Base-by-base conservation (phyloP, 495 filamentous ascomycete genomes). In the Corynascus novoguineensis region DNA sequence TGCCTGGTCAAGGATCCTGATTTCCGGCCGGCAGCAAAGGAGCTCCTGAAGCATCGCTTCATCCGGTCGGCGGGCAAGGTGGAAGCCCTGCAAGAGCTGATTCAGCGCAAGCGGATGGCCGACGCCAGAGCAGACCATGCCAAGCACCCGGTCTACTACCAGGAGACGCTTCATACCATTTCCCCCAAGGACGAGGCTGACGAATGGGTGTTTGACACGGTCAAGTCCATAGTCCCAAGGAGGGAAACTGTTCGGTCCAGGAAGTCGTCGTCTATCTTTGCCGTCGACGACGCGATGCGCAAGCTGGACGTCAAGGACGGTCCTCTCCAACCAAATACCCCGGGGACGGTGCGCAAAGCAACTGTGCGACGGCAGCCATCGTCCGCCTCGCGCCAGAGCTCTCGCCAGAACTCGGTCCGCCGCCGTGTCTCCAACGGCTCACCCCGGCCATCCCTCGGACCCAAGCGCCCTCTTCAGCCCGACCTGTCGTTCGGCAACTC, bases 181-280 rank as follows among this genome's bases (percentile, higher is more conserved):
- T 83, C 78, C 50, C 79, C 75, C 53, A 84, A 77, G 65, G 77
- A 81, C 19, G 86, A 91, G 19, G 78, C 86, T 17, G 91, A 96
- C 62, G 89, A 89, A 50, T 99, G 93, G 93, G 86, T 97, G n/a
- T 99, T 99, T 65, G 93, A 97, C 64, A 99, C 93, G 0, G 83
- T 99, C 62, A 92, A 88, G 67, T 86, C 78, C 3, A 71, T 77
- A 7, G 63, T 58, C 42, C 70, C 66, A 42, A 78, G 68, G 58
- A 59, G 66, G 42, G 69, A 73, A 7, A 72, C 75, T 5, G 64
- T 73, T 46, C 79, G 77, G 57, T 75, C 81, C 5, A 73, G 81
- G 15, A 83, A 81, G 58, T 68, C 78, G 21, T 82, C 78, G 1
- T 72, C 75, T 17, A 75, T 76, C 14, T 74, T 73, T 57, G 61